These are phyloP conservation scores for Globisporangium parvum DNA, from an alignment of 352 stramenopile genomes.

Conservation along the genomic window DNA sequence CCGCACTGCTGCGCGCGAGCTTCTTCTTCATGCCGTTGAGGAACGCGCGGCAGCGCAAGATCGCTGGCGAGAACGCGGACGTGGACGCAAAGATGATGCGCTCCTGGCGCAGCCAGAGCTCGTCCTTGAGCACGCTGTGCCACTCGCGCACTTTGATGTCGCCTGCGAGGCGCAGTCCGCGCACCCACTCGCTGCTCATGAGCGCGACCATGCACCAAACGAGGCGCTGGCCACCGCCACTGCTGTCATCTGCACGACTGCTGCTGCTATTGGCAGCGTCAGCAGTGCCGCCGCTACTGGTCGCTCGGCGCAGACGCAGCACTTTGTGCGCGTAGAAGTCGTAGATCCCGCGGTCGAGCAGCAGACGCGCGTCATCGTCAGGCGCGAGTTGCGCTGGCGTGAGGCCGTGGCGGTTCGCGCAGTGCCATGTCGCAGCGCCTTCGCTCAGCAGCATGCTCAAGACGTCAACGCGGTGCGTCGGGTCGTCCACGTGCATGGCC, in stretches of 20 bases:
- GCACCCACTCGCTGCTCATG: slow-evolving; percentile 46
- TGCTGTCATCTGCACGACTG: neutral
- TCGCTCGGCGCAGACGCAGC: neutral
- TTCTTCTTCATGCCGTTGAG: slow-evolving; percentile 55
- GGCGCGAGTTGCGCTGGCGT: slow-evolving; percentile 37
- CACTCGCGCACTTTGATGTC: slow-evolving; percentile 38
- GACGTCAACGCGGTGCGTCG: slow-evolving; percentile 37
- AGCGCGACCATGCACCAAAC: slow-evolving; percentile 50
- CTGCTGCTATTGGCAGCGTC: no score
- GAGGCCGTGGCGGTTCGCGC: slow-evolving; percentile 46
- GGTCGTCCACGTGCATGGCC: slow-evolving; percentile 43
- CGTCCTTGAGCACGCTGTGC: slow-evolving; percentile 51
- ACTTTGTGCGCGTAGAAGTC: slow-evolving; percentile 25
- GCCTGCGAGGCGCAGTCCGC: slow-evolving; percentile 22
- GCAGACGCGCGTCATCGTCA: slow-evolving; percentile 17
- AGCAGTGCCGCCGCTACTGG: neutral
- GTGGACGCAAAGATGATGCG: slow-evolving; percentile 39
- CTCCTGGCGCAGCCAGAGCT: slow-evolving; percentile 52
- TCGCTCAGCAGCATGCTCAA: slow-evolving; percentile 46
- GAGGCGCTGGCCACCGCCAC: slow-evolving; percentile 18
- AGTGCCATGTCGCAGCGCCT: slow-evolving; percentile 34
- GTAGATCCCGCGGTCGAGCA: slow-evolving; percentile 50
- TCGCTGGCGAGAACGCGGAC: slow-evolving; percentile 33
- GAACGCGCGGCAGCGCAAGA: slow-evolving; percentile 43
- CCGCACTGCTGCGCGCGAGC: slow-evolving; percentile 17